Evolutionary conservation across 2,329 filamentous ascomycete genomes (phyloP).

Genomic region (Paramyrothecium sp.): DNA sequence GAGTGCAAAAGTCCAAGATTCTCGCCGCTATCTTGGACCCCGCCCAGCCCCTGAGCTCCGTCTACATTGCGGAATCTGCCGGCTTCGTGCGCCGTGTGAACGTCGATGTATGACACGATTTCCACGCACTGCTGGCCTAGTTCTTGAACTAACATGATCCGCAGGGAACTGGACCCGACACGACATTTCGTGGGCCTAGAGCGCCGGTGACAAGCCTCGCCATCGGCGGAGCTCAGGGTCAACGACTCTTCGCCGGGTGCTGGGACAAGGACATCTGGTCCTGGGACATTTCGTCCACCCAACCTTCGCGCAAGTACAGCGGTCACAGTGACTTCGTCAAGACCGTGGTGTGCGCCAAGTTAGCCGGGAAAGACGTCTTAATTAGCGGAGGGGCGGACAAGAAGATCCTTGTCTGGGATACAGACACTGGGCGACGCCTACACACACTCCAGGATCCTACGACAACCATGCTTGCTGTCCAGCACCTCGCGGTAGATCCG

Average conservation of each 20-base stretch:
- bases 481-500: constrained; percentile 76
- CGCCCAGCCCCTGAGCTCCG: constrained; percentile 48
- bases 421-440: constrained; percentile 63
- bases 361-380: constrained; percentile 62
- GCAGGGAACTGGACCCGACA: constrained; percentile 29
- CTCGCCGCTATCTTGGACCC: constrained; percentile 72
- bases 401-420: constrained; percentile 82
- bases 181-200: constrained; percentile 68
- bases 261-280: constrained; percentile 95
- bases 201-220: constrained; percentile 79
- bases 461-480: constrained; percentile 71
- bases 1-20: constrained; percentile 82
- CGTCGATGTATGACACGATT: constrained; percentile 59
- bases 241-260: constrained; percentile 74
- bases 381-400: constrained; percentile 77
- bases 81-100: constrained; percentile 73
- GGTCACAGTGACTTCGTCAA: constrained; percentile 94
- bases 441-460: constrained; percentile 76
- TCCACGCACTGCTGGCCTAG: not conserved
- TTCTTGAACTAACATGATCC: constrained; percentile 6
- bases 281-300: constrained; percentile 65
- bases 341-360: constrained; percentile 61
- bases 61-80: constrained; percentile 87
- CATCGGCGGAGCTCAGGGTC: constrained; percentile 53
- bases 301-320: constrained; percentile 57